phyloP scores from a whole-genome alignment of 2,329 filamentous ascomycete species.

The Colletotrichum shisoi region DNA sequence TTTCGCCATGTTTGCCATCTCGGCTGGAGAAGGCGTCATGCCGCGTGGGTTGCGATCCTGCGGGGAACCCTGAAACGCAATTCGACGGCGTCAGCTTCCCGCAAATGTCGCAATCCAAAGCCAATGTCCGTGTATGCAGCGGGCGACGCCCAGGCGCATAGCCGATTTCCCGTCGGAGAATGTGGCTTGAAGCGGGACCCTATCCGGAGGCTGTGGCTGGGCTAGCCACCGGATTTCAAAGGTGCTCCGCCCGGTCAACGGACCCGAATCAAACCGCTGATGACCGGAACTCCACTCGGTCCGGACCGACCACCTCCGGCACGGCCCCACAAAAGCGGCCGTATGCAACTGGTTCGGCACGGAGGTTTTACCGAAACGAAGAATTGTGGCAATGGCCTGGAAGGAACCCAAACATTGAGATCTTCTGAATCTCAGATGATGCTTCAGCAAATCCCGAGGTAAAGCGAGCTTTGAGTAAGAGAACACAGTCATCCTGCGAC shows the following conservation, averaged over 20 bases:
- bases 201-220: background rate
- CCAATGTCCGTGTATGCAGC: background rate
- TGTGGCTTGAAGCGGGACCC: background rate
- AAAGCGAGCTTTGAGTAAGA: too few relatives aligned
- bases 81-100: constrained; percentile 22
- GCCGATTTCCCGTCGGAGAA: background rate
- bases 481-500: too few relatives aligned
- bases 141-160: background rate
- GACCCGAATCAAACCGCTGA: too few relatives aligned
- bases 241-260: background rate
- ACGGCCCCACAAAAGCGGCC: background rate
- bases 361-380: background rate
- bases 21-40: constrained; percentile 28
- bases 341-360: background rate
- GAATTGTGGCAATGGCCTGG: background rate
- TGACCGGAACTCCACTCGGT: background rate
- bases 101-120: constrained; percentile 28
- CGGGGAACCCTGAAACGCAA: constrained; percentile 31
- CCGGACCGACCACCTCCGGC: background rate
- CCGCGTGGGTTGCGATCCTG: background rate
- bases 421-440: too few relatives aligned
- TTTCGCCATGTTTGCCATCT: constrained; percentile 15
- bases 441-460: too few relatives aligned
- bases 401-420: too few relatives aligned
- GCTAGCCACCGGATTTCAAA: background rate